Evolutionary conservation across 192 early-diverging fungal species (phyloP), one percentile per base, ranked within the genome.

Genomic region (Chytriomyces sp.): DNA sequence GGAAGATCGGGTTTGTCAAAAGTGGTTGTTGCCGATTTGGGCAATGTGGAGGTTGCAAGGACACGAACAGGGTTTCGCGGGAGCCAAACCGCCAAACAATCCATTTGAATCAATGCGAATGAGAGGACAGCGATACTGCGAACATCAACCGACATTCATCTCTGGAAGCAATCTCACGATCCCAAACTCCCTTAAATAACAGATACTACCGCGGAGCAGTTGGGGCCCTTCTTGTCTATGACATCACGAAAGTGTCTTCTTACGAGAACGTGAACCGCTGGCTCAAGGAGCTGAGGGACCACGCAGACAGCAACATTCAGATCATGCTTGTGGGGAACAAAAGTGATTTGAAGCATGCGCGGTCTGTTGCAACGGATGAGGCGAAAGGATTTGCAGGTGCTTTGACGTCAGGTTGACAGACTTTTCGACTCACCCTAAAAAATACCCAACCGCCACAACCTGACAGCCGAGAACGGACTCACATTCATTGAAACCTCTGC

Each of bases 251-350:
- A 83, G 93, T 95, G 68, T 78, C 84, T 39, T 96, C 95, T 38
- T 99, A 96, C 78, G 95, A 98, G 78, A 96, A 92, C 78, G 96
- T 98, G 22, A 90, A 89, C 53, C 92, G 94, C 58, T 99, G 98
- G 98, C 85, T 99, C 64, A 97, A 98, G 85, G 97, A 99, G 81
- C 86, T 99, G 62, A 80, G 78, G 55, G 75, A 73, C 36, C 78
- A 73, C 52, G 70, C 61, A 2, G 94, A 96, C 80, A 91, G 86
- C 82, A 98, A 98, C 85, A 99, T 99, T 89, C 93, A 95, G 31
- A 97, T 98, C 55, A 98, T 98, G 94, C 85, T 99, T 64, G 97
- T 99, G 19, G 97, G 96, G 62, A 99, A 99, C 88, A 99, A 99
- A 92, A 93, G 77, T 75, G 97, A 99, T 92, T 85, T 98, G 86